Conservation (phyloP, 2,329 filamentous ascomycete genomes). For the Huntiella savannae region DNA sequence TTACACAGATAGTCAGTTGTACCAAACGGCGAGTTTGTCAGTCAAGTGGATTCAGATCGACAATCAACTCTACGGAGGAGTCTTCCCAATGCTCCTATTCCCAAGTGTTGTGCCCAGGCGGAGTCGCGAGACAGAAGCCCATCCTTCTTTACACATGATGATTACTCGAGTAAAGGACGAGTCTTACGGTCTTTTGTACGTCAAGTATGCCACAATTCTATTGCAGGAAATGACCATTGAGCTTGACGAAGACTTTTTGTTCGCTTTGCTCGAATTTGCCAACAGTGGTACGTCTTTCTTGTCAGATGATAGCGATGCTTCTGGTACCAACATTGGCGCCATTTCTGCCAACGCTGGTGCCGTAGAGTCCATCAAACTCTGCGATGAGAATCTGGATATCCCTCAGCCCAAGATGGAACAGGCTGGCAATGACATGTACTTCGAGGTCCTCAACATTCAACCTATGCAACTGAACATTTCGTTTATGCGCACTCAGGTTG, state of each 20-base stretch:
- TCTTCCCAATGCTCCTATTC: constrained; percentile 94
- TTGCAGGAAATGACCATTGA: constrained; percentile 97
- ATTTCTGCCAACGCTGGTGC: background rate
- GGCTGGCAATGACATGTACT: constrained; percentile 86
- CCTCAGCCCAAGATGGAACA: constrained; percentile 77
- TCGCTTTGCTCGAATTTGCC: constrained; percentile 82
- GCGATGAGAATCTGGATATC: constrained; percentile 76
- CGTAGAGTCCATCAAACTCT: constrained; percentile 51
- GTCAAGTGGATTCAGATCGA: constrained; percentile 99
- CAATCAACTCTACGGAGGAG: constrained; percentile 93
- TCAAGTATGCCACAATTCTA: constrained; percentile 90
- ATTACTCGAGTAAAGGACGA: constrained; percentile 93
- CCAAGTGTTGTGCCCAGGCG: constrained; percentile 96
- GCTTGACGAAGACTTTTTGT: constrained; percentile 95
- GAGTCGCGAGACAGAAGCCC: constrained; percentile 85
- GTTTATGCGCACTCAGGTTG: constrained; percentile 86
- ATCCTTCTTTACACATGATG: constrained; percentile 84
- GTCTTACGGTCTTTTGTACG: constrained; percentile 90
- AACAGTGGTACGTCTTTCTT: constrained; percentile 75
- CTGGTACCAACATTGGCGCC: constrained; percentile 1
- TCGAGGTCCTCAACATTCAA: constrained; percentile 89
- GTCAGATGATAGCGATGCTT: constrained; percentile 18
- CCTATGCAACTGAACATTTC: constrained; percentile 96
- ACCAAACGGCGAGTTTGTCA: constrained; percentile 75
- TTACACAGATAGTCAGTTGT: constrained; percentile 80